Evolutionary conservation across 768 basidiomycete species (phyloP), one percentile per base, ranked within the genome.

Genomic region (Serpula lacrymans): DNA sequence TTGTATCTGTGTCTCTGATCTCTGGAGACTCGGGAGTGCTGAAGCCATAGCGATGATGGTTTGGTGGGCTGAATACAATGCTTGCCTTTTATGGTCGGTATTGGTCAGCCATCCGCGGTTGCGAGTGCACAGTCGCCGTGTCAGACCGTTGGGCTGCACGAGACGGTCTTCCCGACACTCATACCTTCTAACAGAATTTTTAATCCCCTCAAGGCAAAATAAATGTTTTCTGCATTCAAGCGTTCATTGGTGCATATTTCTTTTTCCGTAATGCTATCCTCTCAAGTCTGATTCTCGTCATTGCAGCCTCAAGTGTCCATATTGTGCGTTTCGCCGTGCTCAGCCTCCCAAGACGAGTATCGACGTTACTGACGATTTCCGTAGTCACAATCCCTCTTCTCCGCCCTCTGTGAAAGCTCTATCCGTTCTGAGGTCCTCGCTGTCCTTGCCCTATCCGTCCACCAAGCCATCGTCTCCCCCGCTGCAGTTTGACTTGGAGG

Each of bases 401-500:
- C 80, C 83, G 0, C 75, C 80, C 0, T 88, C 87, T 0, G 68
- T 50, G 11, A 70, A 75, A 51, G 83, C 85, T 0, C 66, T 89
- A 5, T 65, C 63, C 2, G 60, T 87, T 13, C 69, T 89, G 9
- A 73, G 75, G 5, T 64, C 75, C 0, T 74, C 87, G 0, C 55
- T 84, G 0, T 75, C 81, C 0, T 59, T 58, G 0, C 75, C 85
- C 0, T 89, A 83, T 54, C 86, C 87, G 8, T 69, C 77, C 0
- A 60, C 58, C 6, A 72, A 68, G 13, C 50, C 69, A 0, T 51
- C 61, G 4, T 68, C 68, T 0, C 57, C 68, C 3, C 82, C 87
- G 0, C 74, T 89, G 12, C 60, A 74, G 10, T 89, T 85, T 65
- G 71, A 83, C 42, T 75, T 89, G 14, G 80, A 86, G 40, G 78